Conservation (phyloP, 129 eudicot genomes). For the Gnaphalium uliginosum region DNA sequence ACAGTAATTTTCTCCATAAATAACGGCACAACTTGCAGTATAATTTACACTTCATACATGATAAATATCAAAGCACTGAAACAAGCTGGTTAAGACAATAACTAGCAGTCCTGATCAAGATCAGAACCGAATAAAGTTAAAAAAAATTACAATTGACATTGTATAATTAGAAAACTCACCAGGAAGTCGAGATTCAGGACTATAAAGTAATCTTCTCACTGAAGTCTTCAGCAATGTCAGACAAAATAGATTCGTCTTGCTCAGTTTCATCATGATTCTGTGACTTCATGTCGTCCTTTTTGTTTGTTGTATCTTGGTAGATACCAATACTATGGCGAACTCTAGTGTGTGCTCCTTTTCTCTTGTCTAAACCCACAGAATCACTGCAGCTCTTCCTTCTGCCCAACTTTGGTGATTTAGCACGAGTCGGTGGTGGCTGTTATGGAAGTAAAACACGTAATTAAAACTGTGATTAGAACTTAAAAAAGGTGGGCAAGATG, state of each 20-base stretch:
- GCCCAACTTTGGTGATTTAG: conserved; percentile 89
- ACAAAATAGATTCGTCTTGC: conserved; percentile 26
- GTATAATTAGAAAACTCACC: conserved; percentile 43
- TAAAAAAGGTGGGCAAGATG: not conserved
- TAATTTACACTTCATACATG: conserved; percentile 53
- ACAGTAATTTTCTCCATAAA: conserved; percentile 27
- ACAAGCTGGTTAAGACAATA: conserved; percentile 33
- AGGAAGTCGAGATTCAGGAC: conserved; percentile 34
- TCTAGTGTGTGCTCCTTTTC: conserved; percentile 25
- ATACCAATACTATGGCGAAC: conserved; percentile 55
- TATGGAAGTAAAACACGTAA: not conserved
- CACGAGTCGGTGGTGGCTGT: conserved; percentile 83
- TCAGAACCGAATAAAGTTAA: conserved; percentile 28
- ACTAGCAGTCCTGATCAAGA: conserved; percentile 32
- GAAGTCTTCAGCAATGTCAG: conserved; percentile 30
- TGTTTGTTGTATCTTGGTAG: conserved; percentile 38
- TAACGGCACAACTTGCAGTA: conserved; percentile 42
- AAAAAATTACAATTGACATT: conserved; percentile 29
- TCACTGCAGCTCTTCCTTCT: conserved; percentile 81
- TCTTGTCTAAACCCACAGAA: conserved; percentile 42
- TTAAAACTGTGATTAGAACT: not conserved
- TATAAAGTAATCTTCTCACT: conserved; percentile 36
- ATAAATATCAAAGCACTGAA: conserved; percentile 47
- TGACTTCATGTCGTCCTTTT: not conserved
- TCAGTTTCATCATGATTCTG: conserved; percentile 31